Percentiles rank a stretch among this genome's conserved stretches.
phyloP scores from a whole-genome alignment of 2,329 filamentous ascomycete species.

The Monosporascus sp. region DNA sequence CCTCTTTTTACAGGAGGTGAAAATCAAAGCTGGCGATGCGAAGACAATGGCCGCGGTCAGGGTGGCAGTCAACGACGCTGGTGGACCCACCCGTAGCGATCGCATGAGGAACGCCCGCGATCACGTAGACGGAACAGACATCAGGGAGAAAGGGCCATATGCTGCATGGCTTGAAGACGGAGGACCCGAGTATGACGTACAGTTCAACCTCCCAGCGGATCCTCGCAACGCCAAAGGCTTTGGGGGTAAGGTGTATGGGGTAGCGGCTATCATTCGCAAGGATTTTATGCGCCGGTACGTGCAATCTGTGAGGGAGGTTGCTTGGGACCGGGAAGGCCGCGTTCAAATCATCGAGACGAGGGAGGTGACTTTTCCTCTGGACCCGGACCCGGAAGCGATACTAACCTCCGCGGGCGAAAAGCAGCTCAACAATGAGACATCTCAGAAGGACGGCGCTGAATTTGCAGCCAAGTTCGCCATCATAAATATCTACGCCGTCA shows the following conservation, averaged over 20 bases:
- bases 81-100: background rate
- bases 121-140: background rate
- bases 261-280: slow-evolving; percentile 41
- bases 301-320: slow-evolving; percentile 30
- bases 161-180: slow-evolving; percentile 6
- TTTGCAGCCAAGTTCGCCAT: slow-evolving; percentile 32
- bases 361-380: slow-evolving; percentile 1
- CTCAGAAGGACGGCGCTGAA: background rate
- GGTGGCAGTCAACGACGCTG: slow-evolving; percentile 1
- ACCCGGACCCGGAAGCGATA: background rate
- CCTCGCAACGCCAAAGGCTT: slow-evolving; percentile 44
- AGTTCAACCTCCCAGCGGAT: slow-evolving; percentile 44
- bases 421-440: background rate
- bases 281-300: slow-evolving; percentile 32
- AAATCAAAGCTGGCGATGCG: slow-evolving; percentile 7
- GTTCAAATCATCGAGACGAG: slow-evolving; percentile 39
- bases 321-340: slow-evolving; percentile 48
- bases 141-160: background rate
- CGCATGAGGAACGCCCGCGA: background rate
- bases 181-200: slow-evolving; percentile 34
- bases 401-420: background rate
- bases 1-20: slow-evolving; percentile 9
- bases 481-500: slow-evolving; percentile 49
- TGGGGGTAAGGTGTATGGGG: slow-evolving; percentile 46
- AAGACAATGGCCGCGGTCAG: slow-evolving; percentile 3